Evolutionary conservation across 495 filamentous ascomycete species (phyloP).

Genomic region (Jackrogersella multiformis): DNA sequence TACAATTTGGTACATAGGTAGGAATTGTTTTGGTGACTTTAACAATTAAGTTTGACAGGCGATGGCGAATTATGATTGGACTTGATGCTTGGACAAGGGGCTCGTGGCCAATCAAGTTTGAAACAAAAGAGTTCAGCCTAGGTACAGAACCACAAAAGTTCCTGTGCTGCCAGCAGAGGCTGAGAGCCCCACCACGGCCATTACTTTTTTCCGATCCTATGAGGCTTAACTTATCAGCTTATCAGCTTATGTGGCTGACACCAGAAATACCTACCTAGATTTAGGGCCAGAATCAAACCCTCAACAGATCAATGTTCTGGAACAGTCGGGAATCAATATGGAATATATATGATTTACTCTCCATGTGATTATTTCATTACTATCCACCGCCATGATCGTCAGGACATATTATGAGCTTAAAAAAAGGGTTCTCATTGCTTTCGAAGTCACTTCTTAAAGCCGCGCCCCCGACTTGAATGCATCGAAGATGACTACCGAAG

Average conservation of each 20-base stretch:
- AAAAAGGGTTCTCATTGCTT: background rate
- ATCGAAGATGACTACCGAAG: background rate
- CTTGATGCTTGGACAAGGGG: conserved; percentile 12
- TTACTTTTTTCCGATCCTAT: background rate
- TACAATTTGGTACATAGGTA: background rate
- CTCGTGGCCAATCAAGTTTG: conserved; percentile 11
- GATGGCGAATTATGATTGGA: conserved; percentile 26
- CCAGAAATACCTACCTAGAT: too few species aligned
- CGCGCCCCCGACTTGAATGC: background rate
- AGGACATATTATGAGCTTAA: background rate
- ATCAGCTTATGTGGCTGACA: background rate
- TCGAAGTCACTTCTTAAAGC: background rate
- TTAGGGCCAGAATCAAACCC: conserved; percentile 1
- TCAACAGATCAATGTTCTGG: conserved; percentile 17
- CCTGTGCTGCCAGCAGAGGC: too few species aligned
- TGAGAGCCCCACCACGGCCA: conserved; percentile 9
- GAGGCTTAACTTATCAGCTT: conserved; percentile 8
- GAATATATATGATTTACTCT: background rate
- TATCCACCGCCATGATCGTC: background rate
- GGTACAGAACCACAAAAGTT: too few species aligned
- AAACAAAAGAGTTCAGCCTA: too few species aligned
- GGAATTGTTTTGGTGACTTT: background rate
- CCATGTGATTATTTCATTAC: background rate
- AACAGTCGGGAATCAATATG: background rate
- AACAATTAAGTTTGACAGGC: conserved; percentile 10